Conservation (phyloP, 352 stramenopile species). For the Pilasporangium apinafurcum region DNA sequence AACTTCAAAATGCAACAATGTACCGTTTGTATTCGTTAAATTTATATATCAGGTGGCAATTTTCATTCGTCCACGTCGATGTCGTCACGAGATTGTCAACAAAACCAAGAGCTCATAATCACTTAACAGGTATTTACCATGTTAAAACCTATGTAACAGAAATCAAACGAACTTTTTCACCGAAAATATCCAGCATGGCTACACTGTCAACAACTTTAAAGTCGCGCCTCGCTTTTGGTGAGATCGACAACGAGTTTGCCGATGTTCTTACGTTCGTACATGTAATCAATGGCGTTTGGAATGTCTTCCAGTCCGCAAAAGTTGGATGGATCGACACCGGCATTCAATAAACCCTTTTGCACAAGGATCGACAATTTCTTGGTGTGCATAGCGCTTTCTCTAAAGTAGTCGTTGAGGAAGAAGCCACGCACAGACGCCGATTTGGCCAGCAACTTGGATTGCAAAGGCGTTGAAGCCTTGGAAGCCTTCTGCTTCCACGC, state of each 20-base stretch:
- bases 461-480: conserved; percentile 17
- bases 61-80: no score
- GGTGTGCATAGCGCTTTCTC: conserved; percentile 19
- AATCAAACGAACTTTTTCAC: neutral
- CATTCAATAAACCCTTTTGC: conserved; percentile 22
- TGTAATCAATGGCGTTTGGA: conserved; percentile 37
- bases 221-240: conserved; percentile 24
- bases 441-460: conserved; percentile 29
- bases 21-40: no score
- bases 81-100: no score
- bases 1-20: no score
- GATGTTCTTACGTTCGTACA: conserved; percentile 62
- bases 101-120: neutral
- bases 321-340: conserved; percentile 28
- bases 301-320: conserved; percentile 48
- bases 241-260: conserved; percentile 74
- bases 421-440: conserved; percentile 39
- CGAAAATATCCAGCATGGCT: conserved; percentile 18
- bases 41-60: no score
- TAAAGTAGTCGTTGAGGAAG: conserved; percentile 31
- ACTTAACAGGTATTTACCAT: no score
- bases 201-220: conserved; percentile 53
- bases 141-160: no score
- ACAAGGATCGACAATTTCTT: conserved; percentile 41
- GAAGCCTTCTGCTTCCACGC: conserved; percentile 33